These are phyloP conservation scores for Nicotiana sylvestris DNA, from an alignment of 257 asterid species.

Conservation along the genomic window DNA sequence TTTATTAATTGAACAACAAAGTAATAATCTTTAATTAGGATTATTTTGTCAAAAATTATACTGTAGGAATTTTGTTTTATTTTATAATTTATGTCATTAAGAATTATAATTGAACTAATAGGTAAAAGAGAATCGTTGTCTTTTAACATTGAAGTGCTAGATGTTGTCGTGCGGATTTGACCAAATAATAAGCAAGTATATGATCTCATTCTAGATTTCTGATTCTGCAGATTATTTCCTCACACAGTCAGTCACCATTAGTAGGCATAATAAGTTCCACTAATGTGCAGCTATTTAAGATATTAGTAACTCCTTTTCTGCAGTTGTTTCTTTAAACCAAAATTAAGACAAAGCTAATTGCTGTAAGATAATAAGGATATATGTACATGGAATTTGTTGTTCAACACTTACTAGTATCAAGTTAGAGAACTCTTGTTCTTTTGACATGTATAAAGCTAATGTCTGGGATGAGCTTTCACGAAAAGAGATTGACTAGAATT, in stretches of 20 bases:
- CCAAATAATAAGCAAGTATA: not conserved
- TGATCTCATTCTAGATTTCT: not conserved
- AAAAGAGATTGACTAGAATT: not conserved
- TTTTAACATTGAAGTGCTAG: not conserved
- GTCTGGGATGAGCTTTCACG: not conserved
- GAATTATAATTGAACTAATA: not conserved
- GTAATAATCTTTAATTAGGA: not conserved
- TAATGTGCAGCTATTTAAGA: not conserved
- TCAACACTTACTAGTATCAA: not conserved
- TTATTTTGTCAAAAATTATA: not conserved
- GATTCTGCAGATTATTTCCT: not conserved
- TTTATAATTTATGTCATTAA: too few species aligned
- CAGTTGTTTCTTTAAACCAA: not conserved
- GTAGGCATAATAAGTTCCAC: not conserved
- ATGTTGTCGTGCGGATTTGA: not conserved
- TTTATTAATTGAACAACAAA: too few species aligned
- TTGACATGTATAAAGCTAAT: not conserved
- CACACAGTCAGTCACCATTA: not conserved
- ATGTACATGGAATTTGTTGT: not conserved
- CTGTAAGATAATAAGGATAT: not conserved
- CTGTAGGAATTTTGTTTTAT: not conserved
- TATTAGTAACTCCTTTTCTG: not conserved
- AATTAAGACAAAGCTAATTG: not conserved
- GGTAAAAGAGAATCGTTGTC: not conserved
- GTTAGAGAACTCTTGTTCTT: not conserved